Evolutionary conservation across 495 filamentous ascomycete genomes (phyloP).

Genomic region (Penicillium subrubescens): DNA sequence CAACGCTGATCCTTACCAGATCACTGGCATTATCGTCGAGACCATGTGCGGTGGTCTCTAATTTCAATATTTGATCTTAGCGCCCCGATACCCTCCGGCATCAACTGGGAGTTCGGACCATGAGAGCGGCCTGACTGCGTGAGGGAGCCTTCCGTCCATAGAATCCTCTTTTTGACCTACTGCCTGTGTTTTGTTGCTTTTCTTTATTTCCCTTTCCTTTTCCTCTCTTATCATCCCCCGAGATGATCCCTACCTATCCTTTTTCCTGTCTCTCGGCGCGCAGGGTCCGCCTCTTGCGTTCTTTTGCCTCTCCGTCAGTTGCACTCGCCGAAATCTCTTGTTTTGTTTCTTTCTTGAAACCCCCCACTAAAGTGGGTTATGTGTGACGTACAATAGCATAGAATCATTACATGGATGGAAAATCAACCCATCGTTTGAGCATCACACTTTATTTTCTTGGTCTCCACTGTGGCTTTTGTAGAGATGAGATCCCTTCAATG

Average conservation of each 20-base stretch:
- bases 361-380: conserved; percentile 27
- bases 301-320: conserved; percentile 29
- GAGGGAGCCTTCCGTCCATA: conserved; percentile 38
- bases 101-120: conserved; percentile 45
- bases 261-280: conserved; percentile 19
- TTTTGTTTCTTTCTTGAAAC: conserved; percentile 24
- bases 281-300: conserved; percentile 33
- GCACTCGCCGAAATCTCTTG: conserved; percentile 29
- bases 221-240: conserved; percentile 10
- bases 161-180: conserved; percentile 26
- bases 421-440: conserved; percentile 31
- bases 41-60: conserved; percentile 58
- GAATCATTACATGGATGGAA: conserved; percentile 35
- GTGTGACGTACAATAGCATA: conserved; percentile 42
- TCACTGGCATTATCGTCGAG: conserved; percentile 90
- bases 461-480: conserved; percentile 3
- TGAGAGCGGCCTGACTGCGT: conserved; percentile 45
- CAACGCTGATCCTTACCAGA: conserved; percentile 96
- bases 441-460: conserved; percentile 1
- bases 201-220: conserved; percentile 8
- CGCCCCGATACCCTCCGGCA: conserved; percentile 53
- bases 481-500: background rate
- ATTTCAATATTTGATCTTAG: conserved; percentile 45
- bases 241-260: conserved; percentile 15
- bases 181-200: conserved; percentile 24